These are phyloP conservation scores for Trametes gibbosa DNA, from an alignment of 768 basidiomycete genomes.

Conservation along the genomic window DNA sequence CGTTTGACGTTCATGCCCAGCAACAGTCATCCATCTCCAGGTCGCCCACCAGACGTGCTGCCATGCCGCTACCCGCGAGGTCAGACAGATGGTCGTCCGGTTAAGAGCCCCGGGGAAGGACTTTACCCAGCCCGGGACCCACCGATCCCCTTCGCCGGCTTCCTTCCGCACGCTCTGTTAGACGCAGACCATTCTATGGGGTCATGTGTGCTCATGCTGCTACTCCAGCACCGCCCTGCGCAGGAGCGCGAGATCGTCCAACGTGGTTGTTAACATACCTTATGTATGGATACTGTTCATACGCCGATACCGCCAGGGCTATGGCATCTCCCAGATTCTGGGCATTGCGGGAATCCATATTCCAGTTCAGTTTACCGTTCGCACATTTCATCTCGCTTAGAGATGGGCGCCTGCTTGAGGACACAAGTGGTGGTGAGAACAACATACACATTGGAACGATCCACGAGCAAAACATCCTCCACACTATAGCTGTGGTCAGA, in stretches of 20 bases:
- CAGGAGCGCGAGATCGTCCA: not conserved
- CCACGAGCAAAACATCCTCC: slow-evolving; percentile 14
- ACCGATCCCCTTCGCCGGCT: not conserved
- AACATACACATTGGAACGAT: slow-evolving; percentile 17
- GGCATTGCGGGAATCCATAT: not conserved
- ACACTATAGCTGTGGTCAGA: not conserved
- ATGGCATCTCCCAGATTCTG: not conserved
- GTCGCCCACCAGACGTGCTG: not conserved
- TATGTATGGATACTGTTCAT: not conserved
- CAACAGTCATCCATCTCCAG: not conserved
- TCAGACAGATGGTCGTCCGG: not conserved
- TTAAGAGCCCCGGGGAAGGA: not conserved
- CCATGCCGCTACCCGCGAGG: not conserved
- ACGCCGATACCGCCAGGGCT: not conserved
- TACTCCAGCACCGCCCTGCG: not conserved
- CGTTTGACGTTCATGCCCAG: not conserved
- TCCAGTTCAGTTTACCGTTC: not conserved
- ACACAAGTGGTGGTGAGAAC: not conserved
- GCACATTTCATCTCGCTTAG: not conserved
- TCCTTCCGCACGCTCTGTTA: not conserved
- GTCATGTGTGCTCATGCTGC: not conserved
- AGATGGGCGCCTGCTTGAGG: not conserved
- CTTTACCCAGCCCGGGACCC: not conserved
- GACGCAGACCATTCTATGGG: not conserved
- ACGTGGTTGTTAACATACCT: not conserved